phyloP scores from a whole-genome alignment of 202 grass and related monocot genomes.

The Zoysia matrella region DNA sequence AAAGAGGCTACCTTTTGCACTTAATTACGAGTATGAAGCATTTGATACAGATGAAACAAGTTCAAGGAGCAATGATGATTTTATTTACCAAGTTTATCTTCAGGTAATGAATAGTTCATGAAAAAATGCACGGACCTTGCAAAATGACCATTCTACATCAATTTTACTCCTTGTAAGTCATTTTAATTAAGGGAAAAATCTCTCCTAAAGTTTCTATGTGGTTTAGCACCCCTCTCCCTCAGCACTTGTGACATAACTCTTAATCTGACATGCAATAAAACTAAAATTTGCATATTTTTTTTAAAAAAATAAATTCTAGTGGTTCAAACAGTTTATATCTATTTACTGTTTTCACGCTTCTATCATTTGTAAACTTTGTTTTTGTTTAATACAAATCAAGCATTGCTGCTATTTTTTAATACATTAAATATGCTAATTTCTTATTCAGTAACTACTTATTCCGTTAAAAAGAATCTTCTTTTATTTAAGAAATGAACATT shows the following conservation, averaged over 20 bases:
- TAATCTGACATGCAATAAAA: neutral
- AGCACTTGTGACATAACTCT: neutral
- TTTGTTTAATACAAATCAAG: neutral
- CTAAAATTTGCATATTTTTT: neutral
- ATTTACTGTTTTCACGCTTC: neutral
- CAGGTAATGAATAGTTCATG: slow-evolving; percentile 34
- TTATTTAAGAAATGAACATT: neutral
- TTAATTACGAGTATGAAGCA: slow-evolving; percentile 43
- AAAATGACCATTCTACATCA: too few species aligned
- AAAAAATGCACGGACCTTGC: too few species aligned
- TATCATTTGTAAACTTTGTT: neutral
- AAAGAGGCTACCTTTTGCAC: slow-evolving; percentile 53
- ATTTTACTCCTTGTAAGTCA: too few species aligned
- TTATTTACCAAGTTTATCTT: slow-evolving; percentile 59
- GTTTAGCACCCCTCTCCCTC: too few species aligned
- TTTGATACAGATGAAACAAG: slow-evolving; percentile 26
- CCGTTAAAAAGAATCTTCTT: neutral
- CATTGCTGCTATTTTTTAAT: neutral
- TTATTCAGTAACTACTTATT: neutral
- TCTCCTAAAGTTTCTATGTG: too few species aligned
- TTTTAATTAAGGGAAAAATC: too few species aligned
- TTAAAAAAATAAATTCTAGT: neutral
- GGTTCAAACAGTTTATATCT: neutral
- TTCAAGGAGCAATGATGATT: slow-evolving; percentile 52
- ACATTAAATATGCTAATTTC: neutral